phyloP scores from a whole-genome alignment of 345 rosid genomes.

The Euphorbia tirucalli region DNA sequence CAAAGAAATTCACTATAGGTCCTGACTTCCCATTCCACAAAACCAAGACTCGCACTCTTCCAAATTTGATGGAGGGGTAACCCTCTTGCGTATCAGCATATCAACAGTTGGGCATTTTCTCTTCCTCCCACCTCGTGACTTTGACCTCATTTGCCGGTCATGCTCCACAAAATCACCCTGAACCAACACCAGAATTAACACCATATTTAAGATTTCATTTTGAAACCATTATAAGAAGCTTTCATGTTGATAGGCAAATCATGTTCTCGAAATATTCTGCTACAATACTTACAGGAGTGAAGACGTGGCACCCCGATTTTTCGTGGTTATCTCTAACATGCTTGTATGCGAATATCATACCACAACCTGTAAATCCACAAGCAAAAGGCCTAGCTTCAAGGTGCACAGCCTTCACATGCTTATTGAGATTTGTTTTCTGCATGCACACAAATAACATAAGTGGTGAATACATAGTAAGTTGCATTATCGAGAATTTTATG shows the following conservation, averaged over 20 bases:
- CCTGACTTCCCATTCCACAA: not conserved
- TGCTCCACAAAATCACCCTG: slow-evolving; percentile 78
- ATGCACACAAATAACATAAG: too few relatives aligned
- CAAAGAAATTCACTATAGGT: not conserved
- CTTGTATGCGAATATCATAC: slow-evolving; percentile 66
- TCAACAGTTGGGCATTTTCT: slow-evolving; percentile 55
- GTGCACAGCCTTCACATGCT: slow-evolving; percentile 75
- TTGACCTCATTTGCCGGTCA: slow-evolving; percentile 59
- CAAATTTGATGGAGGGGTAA: slow-evolving; percentile 34
- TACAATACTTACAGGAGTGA: slow-evolving; percentile 48
- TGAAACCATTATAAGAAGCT: not conserved
- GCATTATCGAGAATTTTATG: not conserved
- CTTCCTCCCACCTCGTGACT: slow-evolving; percentile 83
- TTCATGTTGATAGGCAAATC: not conserved
- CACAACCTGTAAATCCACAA: slow-evolving; percentile 61
- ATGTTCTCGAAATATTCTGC: not conserved
- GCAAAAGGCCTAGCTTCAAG: slow-evolving; percentile 47
- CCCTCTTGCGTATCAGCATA: slow-evolving; percentile 62
- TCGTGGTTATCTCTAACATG: slow-evolving; percentile 83
- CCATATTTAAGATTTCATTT: not conserved
- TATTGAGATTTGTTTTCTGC: slow-evolving; percentile 68
- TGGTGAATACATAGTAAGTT: too few relatives aligned
- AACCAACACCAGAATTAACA: slow-evolving; percentile 15
- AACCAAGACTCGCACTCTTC: slow-evolving; percentile 14
- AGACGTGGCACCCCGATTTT: slow-evolving; percentile 51